Evolutionary conservation across 495 filamentous ascomycete genomes (phyloP).

Genomic region (Rhypophila decipiens): DNA sequence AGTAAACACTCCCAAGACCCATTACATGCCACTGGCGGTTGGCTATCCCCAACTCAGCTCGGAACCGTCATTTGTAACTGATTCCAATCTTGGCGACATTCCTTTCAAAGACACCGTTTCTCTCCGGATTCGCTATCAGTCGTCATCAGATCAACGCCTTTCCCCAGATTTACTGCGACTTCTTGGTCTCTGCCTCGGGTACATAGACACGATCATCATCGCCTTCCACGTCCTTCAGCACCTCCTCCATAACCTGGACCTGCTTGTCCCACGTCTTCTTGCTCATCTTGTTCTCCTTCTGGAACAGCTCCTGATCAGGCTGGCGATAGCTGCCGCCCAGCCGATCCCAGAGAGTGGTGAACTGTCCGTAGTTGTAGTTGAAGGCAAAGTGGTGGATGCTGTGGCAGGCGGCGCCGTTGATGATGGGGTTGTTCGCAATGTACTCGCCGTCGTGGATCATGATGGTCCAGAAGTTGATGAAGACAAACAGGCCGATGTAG

Average conservation of each 20-base stretch:
- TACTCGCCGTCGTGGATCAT: slow-evolving; percentile 98
- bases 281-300: slow-evolving; percentile 82
- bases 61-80: no score
- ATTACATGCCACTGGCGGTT: no score
- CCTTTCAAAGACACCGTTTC: no score
- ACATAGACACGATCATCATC: slow-evolving; percentile 74
- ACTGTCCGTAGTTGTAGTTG: slow-evolving; percentile 98
- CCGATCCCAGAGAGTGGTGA: slow-evolving; percentile 92
- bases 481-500: slow-evolving; percentile 78
- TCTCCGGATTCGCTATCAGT: no score
- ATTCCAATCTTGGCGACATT: no score
- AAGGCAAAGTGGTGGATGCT: slow-evolving; percentile 83
- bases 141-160: no score
- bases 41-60: no score
- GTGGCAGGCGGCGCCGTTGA: slow-evolving; percentile 95
- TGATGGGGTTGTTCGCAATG: slow-evolving; percentile 74
- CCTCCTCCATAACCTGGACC: slow-evolving; percentile 76
- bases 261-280: slow-evolving; percentile 75
- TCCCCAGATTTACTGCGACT: slow-evolving; percentile 35
- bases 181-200: slow-evolving; percentile 42
- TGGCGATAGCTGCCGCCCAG: slow-evolving; percentile 81
- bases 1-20: no score
- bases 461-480: slow-evolving; percentile 97
- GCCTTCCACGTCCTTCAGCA: slow-evolving; percentile 79
- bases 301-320: slow-evolving; percentile 83